phyloP scores from a whole-genome alignment of 148 eudicot species.

The Suaeda aralocaspica region DNA sequence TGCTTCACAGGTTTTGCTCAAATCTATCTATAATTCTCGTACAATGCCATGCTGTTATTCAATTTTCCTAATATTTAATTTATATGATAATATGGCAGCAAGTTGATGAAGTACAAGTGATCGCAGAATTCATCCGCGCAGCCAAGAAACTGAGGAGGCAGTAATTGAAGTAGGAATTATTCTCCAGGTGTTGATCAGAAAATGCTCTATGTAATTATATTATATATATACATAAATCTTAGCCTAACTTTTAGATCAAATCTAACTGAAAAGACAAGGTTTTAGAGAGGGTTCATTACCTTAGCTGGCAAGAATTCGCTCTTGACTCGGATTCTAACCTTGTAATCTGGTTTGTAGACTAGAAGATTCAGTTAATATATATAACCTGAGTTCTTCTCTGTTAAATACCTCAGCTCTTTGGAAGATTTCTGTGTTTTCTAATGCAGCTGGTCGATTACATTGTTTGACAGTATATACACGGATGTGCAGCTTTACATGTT shows the following conservation, averaged over 20 bases:
- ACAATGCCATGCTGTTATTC: neutral
- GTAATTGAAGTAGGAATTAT: slow-evolving; percentile 22
- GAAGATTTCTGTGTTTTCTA: too few species aligned
- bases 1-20: slow-evolving; percentile 56
- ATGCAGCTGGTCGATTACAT: too few species aligned
- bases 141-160: slow-evolving; percentile 59
- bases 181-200: slow-evolving; percentile 13
- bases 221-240: slow-evolving; percentile 24
- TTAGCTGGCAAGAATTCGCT: slow-evolving; percentile 15
- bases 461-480: too few species aligned
- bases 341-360: slow-evolving; percentile 24
- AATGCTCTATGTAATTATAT: slow-evolving; percentile 30
- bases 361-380: slow-evolving; percentile 17
- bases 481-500: too few species aligned
- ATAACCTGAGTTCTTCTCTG: slow-evolving; percentile 20
- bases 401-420: too few species aligned
- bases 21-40: neutral
- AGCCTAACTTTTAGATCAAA: slow-evolving; percentile 34
- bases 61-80: neutral
- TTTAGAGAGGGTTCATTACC: slow-evolving; percentile 18
- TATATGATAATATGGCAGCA: slow-evolving; percentile 40
- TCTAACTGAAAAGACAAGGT: slow-evolving; percentile 22
- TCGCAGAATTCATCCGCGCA: slow-evolving; percentile 62
- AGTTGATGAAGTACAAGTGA: slow-evolving; percentile 80
- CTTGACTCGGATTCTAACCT: slow-evolving; percentile 25